Evolutionary conservation across 108 stramenopile species (phyloP), one percentile per base, ranked within the genome.

Genomic region (Parietichytrium sp.): DNA sequence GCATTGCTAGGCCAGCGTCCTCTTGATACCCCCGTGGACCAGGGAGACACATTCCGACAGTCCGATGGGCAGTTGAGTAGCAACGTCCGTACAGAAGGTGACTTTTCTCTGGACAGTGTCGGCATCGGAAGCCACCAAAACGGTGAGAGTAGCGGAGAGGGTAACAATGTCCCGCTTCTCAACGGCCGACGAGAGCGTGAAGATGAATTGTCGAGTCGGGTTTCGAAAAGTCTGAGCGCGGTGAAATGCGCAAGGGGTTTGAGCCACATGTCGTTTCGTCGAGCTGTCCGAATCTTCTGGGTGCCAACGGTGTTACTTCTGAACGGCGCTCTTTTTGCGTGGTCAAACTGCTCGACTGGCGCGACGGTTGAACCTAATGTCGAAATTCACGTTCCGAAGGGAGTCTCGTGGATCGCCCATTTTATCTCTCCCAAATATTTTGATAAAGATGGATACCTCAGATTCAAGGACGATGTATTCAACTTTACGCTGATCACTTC

Each of bases 401-500:
- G 45, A 27, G 23, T 72, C 45, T 42, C 38, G 38, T 72, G 61
- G 61, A 33, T 72, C 42, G 61, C 38, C 2, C 61, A 72, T 25
- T 45, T 45, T 45, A 2, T 72, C 13, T 72, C 45, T 3, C 61
- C 61, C 29, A 33, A 72, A 10, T 42, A 72, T 1, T n/a, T 72
- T 10, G 61, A 72, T 42, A 42, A 31, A 12, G 23, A 36, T 42
- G 61, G 61, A n/a, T 33, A 45, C n/a, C 38, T 72, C 23, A 42
- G 38, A 6, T 38, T 72, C 61, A 72, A 72, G 33, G 61, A 72
- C 20, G 61, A 72, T 45, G 61, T 72, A 6, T 72, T 72, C 61
- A 72, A 72, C 20, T 72, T 72, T 38, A 72, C 61, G 6, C 84
- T 97, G 3, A 87, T 85, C 7, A 91, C 92, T 10, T 93, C 95